Percentiles rank a stretch among this genome's conserved stretches.
Evolutionary conservation across 768 basidiomycete genomes (phyloP).

Genomic region (Xerocomellus dryophilus): DNA sequence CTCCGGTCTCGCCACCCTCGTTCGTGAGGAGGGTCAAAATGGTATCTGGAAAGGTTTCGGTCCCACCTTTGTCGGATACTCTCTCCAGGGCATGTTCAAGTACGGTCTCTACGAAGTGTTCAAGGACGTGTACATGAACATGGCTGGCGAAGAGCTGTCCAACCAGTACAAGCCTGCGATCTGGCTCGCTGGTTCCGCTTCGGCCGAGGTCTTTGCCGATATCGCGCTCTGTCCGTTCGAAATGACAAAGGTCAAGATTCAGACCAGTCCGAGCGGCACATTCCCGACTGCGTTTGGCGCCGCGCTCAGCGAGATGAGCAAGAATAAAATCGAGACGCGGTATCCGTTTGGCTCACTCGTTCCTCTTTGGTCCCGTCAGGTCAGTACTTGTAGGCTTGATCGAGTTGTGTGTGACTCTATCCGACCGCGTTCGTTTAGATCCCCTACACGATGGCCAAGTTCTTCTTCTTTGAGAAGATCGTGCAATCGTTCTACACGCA

Average conservation of each 20-base stretch:
- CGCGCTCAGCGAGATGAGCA: constrained; percentile 69
- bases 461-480: constrained; percentile 93
- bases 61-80: constrained; percentile 91
- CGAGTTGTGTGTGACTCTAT: not conserved
- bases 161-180: constrained; percentile 83
- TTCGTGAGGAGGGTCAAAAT: constrained; percentile 75
- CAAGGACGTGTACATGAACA: constrained; percentile 91
- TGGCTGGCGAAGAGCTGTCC: constrained; percentile 78
- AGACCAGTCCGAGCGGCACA: constrained; percentile 69
- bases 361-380: constrained; percentile 87
- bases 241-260: constrained; percentile 91
- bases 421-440: constrained; percentile 48
- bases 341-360: constrained; percentile 84
- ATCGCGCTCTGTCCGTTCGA: constrained; percentile 94
- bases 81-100: constrained; percentile 97
- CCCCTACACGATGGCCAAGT: constrained; percentile 99
- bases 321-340: constrained; percentile 65
- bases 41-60: constrained; percentile 96
- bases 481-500: constrained; percentile 85
- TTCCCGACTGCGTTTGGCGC: constrained; percentile 76
- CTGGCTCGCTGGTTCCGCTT: constrained; percentile 92
- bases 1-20: constrained; percentile 57
- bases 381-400: constrained; percentile 24
- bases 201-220: constrained; percentile 94
- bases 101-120: constrained; percentile 97